A percentile compares a stretch with the other conserved stretches of the same genome.
These are phyloP conservation scores for Pinus albicaulis DNA, from an alignment of 75 land plant species.

Conservation along the genomic window DNA sequence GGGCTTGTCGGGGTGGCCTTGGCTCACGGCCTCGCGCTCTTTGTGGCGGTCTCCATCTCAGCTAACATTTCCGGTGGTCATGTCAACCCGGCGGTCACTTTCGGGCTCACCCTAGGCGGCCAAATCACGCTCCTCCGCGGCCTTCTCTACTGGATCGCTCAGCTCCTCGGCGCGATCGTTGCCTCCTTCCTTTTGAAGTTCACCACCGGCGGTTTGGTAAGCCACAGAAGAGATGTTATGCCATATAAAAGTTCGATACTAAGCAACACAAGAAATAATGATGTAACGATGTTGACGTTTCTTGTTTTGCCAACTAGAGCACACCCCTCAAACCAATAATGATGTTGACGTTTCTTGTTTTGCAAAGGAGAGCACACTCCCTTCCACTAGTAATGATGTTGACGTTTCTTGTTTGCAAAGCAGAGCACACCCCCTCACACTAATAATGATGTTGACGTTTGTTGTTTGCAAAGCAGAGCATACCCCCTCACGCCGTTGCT, in stretches of 20 bases:
- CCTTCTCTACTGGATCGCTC: slow-evolving; percentile 77
- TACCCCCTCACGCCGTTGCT: slow-evolving; percentile 37
- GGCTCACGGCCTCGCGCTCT: slow-evolving; percentile 63
- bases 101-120: slow-evolving; percentile 67
- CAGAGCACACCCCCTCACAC: no score
- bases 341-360: no score
- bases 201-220: slow-evolving; percentile 37
- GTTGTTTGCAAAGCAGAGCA: slow-evolving; percentile 11
- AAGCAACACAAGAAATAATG: no score
- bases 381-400: no score
- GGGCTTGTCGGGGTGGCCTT: slow-evolving; percentile 61
- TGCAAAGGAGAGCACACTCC: no score
- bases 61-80: slow-evolving; percentile 87
- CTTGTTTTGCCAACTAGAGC: no score
- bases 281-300: no score
- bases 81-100: slow-evolving; percentile 77
- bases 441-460: not conserved
- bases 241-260: not conserved
- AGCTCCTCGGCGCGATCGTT: slow-evolving; percentile 57
- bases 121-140: slow-evolving; percentile 67
- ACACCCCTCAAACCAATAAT: no score
- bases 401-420: no score
- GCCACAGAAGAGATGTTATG: not conserved
- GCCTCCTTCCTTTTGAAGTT: slow-evolving; percentile 52
- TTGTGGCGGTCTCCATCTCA: slow-evolving; percentile 49